phyloP scores from a whole-genome alignment of 176 grass and related monocot genomes.

The Juncus inflexus region DNA sequence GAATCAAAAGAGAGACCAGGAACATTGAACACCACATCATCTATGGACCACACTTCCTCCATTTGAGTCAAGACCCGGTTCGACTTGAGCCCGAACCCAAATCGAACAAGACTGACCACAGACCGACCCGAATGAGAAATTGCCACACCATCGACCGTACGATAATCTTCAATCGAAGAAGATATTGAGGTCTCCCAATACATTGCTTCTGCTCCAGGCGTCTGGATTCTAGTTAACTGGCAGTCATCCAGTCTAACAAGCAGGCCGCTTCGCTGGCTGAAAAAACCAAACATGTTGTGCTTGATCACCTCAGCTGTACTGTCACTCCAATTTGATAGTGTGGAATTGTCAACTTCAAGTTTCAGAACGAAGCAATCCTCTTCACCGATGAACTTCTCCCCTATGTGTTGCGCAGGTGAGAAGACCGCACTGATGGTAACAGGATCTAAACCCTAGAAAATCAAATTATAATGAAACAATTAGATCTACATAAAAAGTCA shows the following conservation, averaged over 20 bases:
- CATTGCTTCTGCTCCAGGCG: constrained; percentile 78
- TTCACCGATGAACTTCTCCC: constrained; percentile 83
- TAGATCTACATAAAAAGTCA: constrained; percentile 10
- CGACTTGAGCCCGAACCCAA: constrained; percentile 72
- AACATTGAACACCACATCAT: constrained; percentile 90
- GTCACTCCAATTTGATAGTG: constrained; percentile 83
- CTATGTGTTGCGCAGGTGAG: constrained; percentile 69
- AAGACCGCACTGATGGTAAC: constrained; percentile 80
- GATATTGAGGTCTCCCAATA: constrained; percentile 95
- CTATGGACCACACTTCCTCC: constrained; percentile 93
- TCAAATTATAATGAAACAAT: constrained; percentile 12
- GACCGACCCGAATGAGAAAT: constrained; percentile 73
- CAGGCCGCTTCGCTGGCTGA: constrained; percentile 93
- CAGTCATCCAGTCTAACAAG: constrained; percentile 74
- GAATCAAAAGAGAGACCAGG: constrained; percentile 65
- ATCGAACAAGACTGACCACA: constrained; percentile 65
- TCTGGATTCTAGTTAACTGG: constrained; percentile 87
- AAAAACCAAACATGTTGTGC: constrained; percentile 80
- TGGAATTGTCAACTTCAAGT: constrained; percentile 52
- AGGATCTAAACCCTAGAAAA: constrained; percentile 70
- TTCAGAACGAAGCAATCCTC: constrained; percentile 93
- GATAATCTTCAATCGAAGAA: constrained; percentile 59
- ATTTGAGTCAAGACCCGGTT: constrained; percentile 70
- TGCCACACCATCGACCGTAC: constrained; percentile 50
- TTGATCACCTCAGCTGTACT: constrained; percentile 89